phyloP scores from a whole-genome alignment of 352 stramenopile species.

The Elongisporangium prolatum region DNA sequence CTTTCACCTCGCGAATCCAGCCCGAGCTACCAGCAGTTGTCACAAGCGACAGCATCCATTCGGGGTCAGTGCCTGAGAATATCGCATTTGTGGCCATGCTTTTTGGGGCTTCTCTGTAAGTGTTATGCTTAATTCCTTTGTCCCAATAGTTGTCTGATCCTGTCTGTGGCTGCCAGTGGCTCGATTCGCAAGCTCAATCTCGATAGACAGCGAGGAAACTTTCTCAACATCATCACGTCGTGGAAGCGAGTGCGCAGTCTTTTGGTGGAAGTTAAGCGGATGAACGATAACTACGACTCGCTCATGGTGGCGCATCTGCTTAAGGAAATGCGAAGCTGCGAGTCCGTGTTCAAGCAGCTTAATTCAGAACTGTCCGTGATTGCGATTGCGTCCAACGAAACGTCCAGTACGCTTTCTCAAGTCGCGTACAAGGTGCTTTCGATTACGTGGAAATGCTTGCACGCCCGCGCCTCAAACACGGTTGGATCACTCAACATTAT shows the following conservation, averaged over 20 bases:
- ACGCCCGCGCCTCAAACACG: conserved; percentile 24
- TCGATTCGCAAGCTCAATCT: conserved; percentile 49
- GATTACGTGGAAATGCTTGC: conserved; percentile 61
- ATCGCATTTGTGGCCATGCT: conserved; percentile 77
- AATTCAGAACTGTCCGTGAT: conserved; percentile 55
- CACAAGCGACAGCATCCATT: conserved; percentile 69
- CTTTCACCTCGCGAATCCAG: conserved; percentile 64
- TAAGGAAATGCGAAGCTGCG: conserved; percentile 78
- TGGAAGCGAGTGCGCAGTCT: conserved; percentile 73
- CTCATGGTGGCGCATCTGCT: conserved; percentile 66
- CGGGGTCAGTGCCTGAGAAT: conserved; percentile 57
- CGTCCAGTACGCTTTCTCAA: conserved; percentile 52
- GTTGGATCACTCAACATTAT: conserved; percentile 36
- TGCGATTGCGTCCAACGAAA: conserved; percentile 70
- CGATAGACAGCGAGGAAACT: conserved; percentile 55
- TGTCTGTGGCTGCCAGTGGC: conserved; percentile 15
- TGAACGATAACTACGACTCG: conserved; percentile 70
- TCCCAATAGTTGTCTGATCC: not conserved
- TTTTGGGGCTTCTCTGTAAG: conserved; percentile 62
- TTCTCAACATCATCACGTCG: conserved; percentile 63
- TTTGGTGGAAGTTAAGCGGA: conserved; percentile 54
- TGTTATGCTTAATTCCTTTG: conserved; percentile 2
- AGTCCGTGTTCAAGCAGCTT: conserved; percentile 74
- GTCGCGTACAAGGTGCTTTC: conserved; percentile 63
- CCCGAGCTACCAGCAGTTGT: conserved; percentile 58